Conservation (phyloP, 345 rosid species). For the Theobroma cacao region DNA sequence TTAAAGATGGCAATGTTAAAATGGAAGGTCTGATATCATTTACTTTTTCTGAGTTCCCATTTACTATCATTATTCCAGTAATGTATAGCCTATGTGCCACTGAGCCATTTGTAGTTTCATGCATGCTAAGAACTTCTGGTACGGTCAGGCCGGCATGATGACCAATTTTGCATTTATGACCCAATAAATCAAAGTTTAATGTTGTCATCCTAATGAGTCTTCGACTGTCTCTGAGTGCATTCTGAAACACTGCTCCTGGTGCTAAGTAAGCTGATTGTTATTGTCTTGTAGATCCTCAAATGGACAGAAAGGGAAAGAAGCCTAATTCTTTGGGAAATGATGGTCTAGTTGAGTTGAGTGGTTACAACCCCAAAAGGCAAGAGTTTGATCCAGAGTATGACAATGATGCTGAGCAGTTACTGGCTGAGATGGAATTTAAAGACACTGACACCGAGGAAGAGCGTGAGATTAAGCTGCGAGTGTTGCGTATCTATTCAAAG, state of each 20-base stretch:
- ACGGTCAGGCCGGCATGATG: neutral
- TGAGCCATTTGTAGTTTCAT: neutral
- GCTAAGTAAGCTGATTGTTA: slow-evolving; percentile 3
- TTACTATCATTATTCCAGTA: neutral
- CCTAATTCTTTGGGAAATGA: slow-evolving; percentile 53
- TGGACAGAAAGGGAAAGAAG: slow-evolving; percentile 68
- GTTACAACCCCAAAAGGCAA: slow-evolving; percentile 76
- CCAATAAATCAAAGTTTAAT: neutral
- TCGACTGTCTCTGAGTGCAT: neutral
- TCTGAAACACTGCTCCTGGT: neutral
- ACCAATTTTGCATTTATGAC: neutral
- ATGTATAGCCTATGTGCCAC: neutral
- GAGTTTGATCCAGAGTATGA: slow-evolving; percentile 96
- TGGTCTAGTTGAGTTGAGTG: slow-evolving; percentile 69
- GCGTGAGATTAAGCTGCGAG: slow-evolving; percentile 76
- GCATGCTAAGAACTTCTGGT: neutral
- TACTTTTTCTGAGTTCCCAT: neutral
- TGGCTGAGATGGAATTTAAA: slow-evolving; percentile 98
- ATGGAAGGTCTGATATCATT: slow-evolving; percentile 34
- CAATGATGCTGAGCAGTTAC: slow-evolving; percentile 91
- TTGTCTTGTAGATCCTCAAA: slow-evolving; percentile 53
- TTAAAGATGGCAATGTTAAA: slow-evolving; percentile 45
- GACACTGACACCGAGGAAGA: slow-evolving; percentile 86
- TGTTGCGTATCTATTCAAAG: slow-evolving; percentile 76
- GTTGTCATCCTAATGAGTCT: neutral